phyloP scores from a whole-genome alignment of 1,284 basidiomycete genomes.

The Leccinum pallidistipes region DNA sequence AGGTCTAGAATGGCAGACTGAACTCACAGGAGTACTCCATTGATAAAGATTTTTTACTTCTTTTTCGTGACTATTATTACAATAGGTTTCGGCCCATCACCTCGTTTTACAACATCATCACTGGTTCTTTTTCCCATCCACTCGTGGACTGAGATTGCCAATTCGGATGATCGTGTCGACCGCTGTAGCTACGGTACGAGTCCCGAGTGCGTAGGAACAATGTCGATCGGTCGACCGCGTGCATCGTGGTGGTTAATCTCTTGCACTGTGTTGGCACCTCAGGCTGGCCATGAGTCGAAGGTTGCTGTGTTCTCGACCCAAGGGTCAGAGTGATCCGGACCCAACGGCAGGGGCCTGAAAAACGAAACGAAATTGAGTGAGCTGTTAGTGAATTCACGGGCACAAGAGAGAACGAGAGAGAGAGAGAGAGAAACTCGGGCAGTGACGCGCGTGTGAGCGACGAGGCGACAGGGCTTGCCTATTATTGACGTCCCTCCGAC shows the following conservation, averaged over 20 bases:
- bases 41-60: background rate
- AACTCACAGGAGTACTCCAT: background rate
- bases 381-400: background rate
- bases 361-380: background rate
- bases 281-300: background rate
- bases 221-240: conserved; percentile 19
- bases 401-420: background rate
- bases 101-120: background rate
- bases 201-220: conserved; percentile 8
- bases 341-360: background rate
- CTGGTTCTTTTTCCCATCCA: background rate
- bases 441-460: conserved; percentile 28
- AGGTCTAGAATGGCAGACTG: background rate
- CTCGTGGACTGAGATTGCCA: conserved; percentile 8
- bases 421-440: background rate
- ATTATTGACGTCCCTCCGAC: conserved; percentile 4
- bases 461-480: conserved; percentile 17
- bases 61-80: background rate
- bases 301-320: background rate
- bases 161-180: conserved; percentile 1
- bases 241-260: conserved; percentile 9
- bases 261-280: background rate
- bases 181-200: background rate
- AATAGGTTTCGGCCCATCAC: background rate
- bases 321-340: background rate